These are phyloP conservation scores for Cryptococcus floricola DNA, from an alignment of 1,284 basidiomycete genomes.

Conservation along the genomic window DNA sequence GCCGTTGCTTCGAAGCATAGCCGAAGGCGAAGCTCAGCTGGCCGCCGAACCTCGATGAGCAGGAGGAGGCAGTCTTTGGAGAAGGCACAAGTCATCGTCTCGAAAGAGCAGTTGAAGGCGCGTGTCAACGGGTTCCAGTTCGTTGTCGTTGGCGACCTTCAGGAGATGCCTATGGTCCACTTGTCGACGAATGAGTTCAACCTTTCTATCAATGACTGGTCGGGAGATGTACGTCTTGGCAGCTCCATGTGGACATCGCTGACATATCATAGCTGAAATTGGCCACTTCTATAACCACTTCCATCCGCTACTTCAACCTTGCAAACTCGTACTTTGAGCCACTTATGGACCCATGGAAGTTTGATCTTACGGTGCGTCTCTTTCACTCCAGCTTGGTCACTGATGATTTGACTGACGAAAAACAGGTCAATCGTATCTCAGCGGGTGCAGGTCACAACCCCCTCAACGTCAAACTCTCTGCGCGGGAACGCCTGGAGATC, in stretches of 20 bases:
- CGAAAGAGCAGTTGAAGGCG: constrained; percentile 57
- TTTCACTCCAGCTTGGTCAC: constrained; percentile 4
- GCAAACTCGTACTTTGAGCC: constrained; percentile 99
- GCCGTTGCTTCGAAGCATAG: constrained; percentile 7
- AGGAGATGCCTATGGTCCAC: constrained; percentile 93
- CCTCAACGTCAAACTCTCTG: constrained; percentile 63
- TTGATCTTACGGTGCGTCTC: constrained; percentile 64
- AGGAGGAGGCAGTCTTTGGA: constrained; percentile 51
- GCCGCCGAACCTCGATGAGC: constrained; percentile 49
- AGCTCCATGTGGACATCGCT: not conserved
- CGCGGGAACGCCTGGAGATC: constrained; percentile 81
- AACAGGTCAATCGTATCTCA: constrained; percentile 35
- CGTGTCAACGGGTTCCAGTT: constrained; percentile 87
- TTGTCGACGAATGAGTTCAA: constrained; percentile 80
- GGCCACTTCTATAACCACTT: constrained; percentile 70
- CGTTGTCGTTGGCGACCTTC: constrained; percentile 88
- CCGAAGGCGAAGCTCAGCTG: constrained; percentile 7
- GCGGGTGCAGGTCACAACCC: constrained; percentile 54
- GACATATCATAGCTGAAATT: constrained; percentile 63
- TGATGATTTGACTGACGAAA: not conserved
- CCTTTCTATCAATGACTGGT: constrained; percentile 88
- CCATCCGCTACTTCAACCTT: constrained; percentile 95
- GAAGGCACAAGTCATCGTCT: constrained; percentile 54
- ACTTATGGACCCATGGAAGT: constrained; percentile 96
- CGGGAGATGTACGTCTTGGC: constrained; percentile 64